Percentiles rank a stretch among this genome's conserved stretches.
phyloP scores from a whole-genome alignment of 2,329 filamentous ascomycete genomes.

The Claviceps sp. region DNA sequence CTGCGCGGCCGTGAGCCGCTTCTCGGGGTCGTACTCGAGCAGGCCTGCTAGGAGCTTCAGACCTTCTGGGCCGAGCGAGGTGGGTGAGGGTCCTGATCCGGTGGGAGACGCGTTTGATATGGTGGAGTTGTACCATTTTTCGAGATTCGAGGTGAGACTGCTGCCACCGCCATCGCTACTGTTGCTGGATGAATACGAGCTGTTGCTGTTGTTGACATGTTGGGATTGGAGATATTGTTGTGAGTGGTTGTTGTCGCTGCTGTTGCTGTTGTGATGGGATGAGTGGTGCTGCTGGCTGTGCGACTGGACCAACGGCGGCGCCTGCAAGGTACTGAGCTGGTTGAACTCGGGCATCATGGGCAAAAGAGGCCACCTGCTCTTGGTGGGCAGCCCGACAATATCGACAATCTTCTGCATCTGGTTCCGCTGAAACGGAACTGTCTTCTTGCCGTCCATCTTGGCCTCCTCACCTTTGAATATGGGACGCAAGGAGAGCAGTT shows the following conservation, averaged over 20 bases:
- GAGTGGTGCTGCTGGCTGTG: conserved; percentile 14
- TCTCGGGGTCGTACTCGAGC: conserved; percentile 84
- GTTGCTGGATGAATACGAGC: conserved; percentile 5
- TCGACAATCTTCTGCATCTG: conserved; percentile 99
- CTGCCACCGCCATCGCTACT: conserved; percentile 7
- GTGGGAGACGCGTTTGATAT: conserved; percentile 41
- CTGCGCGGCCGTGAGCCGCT: conserved; percentile 73
- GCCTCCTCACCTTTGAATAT: conserved; percentile 99
- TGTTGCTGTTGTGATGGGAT: conserved; percentile 21
- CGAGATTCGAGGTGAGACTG: conserved; percentile 38
- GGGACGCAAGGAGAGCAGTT: conserved; percentile 74
- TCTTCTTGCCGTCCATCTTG: conserved; percentile 98
- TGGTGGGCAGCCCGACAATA: conserved; percentile 80
- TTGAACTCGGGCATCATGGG: conserved; percentile 75
- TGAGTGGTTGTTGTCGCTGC: conserved; percentile 17
- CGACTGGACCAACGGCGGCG: conserved; percentile 31
- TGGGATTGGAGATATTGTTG: conserved; percentile 16
- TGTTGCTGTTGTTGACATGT: conserved; percentile 12
- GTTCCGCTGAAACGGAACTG: conserved; percentile 90
- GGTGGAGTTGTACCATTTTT: conserved; percentile 68
- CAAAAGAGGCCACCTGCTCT: conserved; percentile 78
- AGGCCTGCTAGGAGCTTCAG: conserved; percentile 70
- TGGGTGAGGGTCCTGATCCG: conserved; percentile 23
- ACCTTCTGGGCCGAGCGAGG: conserved; percentile 59
- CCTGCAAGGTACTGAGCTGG: conserved; percentile 48